Evolutionary conservation across 805 yeast genomes (phyloP), one percentile per base, ranked within the genome.

Genomic region (Torulaspora microellipsoides): DNA sequence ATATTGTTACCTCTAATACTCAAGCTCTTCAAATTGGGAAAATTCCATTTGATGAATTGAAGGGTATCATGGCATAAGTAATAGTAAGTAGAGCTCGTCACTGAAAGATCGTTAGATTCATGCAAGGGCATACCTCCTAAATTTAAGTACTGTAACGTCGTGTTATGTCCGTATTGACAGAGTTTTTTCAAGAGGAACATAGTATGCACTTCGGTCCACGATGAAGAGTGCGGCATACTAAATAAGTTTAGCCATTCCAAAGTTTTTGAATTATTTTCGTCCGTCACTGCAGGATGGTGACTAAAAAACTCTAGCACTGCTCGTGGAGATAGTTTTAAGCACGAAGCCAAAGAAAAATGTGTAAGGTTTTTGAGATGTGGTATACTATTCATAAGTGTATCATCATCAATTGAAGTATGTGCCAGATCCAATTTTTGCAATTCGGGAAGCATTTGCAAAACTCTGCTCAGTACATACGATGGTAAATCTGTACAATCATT

Each of bases 401-500:
- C 70, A 3, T 85, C 80, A 1, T 82, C 80, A 32, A 89, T 77
- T 35, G 83, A 79, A 0, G 96, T 89, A 56, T 87, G 95, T 12
- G 85, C 80, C 38, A 90, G 69, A 60, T 89, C 97, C 27, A 89
- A 67, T 49, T 87, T 76, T 49, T 78, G 77, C 40, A 89, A 65
- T 38, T 72, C 75, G 1, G 85, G 82, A 25, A 90, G 67, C 10
- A 85, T 59, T 40, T 72, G 73, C 20, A 70, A 70, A 8, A 60
- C 43, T 40, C 48, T 54, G 14, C 57, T 53, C 44, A 85, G 76
- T 0, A 74, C 73, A n/a, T 70, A 71, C 5, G 77, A 64, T 3
- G 86, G 74, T 31, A 89, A 68, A 51, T 85, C 87, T 2, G 93
- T 81, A 62, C 97, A 90, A 57, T 88, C 96, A 65, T 89, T 95